Base-by-base conservation (phyloP, 495 filamentous ascomycete genomes). In the Aspergillus nanangensis region DNA sequence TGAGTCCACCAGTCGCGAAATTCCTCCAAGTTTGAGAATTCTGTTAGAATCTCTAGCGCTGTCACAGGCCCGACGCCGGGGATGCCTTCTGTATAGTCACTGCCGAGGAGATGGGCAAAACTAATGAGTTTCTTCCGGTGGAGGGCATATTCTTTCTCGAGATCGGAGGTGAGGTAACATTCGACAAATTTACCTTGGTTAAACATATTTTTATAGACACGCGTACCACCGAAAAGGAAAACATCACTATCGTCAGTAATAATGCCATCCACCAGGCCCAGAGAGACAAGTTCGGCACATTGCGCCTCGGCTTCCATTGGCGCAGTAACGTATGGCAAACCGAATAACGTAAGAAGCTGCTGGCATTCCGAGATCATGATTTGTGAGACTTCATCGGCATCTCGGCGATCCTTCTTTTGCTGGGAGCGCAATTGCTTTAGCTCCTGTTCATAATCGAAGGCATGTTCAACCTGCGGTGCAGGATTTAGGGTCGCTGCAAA, bases 131-230 rank as follows among this genome's bases (percentile, higher is more conserved):
- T 88, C 18, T 78, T 70, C 17, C 92, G 81, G 10, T 86, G 83
- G 1, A 98, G 82, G 2, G 84, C 86, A 41, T 95, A 84, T 49
- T 98, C 93, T 51, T 88, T 85, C 57, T 95, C 89, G 2, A 98
- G 75, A 55, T 97, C 92, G 3, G 72, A 71, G n/a, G 82, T 68
- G 20, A 98, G 79, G 55, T 96, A 98, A 65, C 93, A 97, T 68
- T 98, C 94, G 33, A 98, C 93, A 55, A 84, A 94, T 55, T 97
- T 97, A 66, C 90, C 87, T 56, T 86, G 84, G 62, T 95, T 97
- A 77, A 98, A 98, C 90, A 97, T 94, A 71, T 98, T 96, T 51
- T 97, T 96, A 74, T 97, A 98, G 14, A 98, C 85, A 13, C 93
- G 77, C 0, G 90, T 97, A 23, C 93, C 93, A 32, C 93, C 93